phyloP scores from a whole-genome alignment of 768 basidiomycete species.

The Kwoniella mangroviensis region DNA sequence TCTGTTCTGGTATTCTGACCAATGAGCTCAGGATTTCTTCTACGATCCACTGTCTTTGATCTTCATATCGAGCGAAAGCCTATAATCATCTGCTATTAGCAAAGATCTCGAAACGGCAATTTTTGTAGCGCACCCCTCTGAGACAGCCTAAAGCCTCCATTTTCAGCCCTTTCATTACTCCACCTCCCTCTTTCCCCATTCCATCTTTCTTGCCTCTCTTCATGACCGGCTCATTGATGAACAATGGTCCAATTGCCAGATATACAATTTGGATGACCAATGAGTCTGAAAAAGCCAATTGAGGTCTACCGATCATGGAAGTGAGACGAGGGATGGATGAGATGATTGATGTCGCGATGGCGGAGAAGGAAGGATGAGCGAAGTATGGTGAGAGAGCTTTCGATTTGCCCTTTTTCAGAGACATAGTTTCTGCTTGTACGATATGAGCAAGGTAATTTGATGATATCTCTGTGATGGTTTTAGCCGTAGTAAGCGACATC shows the following conservation, averaged over 20 bases:
- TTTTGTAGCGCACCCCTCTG: constrained; percentile 69
- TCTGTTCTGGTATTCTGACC: constrained; percentile 85
- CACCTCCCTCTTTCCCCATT: constrained; percentile 67
- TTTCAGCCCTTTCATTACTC: constrained; percentile 79
- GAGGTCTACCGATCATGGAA: constrained; percentile 70
- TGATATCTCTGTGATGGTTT: constrained; percentile 31
- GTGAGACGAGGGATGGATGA: constrained; percentile 76
- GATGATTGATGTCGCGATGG: constrained; percentile 71
- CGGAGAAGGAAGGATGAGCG: constrained; percentile 33
- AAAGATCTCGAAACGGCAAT: too few species aligned
- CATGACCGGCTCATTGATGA: constrained; percentile 74
- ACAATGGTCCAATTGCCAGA: constrained; percentile 91
- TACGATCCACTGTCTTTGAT: constrained; percentile 95
- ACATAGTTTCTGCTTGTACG: constrained; percentile 24
- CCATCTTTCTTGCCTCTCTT: constrained; percentile 64
- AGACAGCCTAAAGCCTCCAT: constrained; percentile 82
- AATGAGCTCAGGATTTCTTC: constrained; percentile 91
- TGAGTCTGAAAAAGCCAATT: constrained; percentile 78
- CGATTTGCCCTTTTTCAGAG: constrained; percentile 15
- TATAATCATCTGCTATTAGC: constrained; percentile 48
- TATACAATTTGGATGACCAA: constrained; percentile 93
- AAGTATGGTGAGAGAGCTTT: constrained; percentile 34
- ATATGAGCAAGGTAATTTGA: constrained; percentile 41
- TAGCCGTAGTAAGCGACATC: not conserved
- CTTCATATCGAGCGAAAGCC: constrained; percentile 84